Percentiles rank a stretch among this genome's conserved stretches.
These are phyloP conservation scores for Viola odorata DNA, from an alignment of 345 rosid genomes.

Conservation along the genomic window DNA sequence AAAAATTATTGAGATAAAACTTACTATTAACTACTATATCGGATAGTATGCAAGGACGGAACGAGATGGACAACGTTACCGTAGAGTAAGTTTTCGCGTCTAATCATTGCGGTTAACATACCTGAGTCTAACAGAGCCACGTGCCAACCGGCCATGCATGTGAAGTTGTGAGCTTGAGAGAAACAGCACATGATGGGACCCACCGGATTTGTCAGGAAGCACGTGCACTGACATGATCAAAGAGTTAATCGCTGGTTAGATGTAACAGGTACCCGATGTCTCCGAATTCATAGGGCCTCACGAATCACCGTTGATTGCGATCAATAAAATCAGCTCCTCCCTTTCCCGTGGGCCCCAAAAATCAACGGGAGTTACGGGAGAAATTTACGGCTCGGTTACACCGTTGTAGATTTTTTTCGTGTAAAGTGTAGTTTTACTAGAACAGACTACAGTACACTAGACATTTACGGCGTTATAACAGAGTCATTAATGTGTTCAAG, in stretches of 20 bases:
- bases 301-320: conserved; percentile 30
- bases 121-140: too few species aligned
- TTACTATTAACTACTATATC: too few species aligned
- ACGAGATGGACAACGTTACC: too few species aligned
- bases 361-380: conserved; percentile 15
- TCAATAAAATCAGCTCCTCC: not conserved
- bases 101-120: not conserved
- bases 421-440: too few species aligned
- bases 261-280: conserved; percentile 12
- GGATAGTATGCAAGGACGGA: too few species aligned
- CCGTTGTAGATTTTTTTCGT: too few species aligned
- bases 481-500: too few species aligned
- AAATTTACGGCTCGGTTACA: conserved; percentile 35
- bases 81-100: too few species aligned
- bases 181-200: conserved; percentile 48
- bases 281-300: conserved; percentile 22
- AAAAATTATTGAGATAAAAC: too few species aligned
- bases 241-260: not conserved
- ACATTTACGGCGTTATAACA: too few species aligned
- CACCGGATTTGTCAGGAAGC: conserved; percentile 30
- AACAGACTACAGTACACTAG: too few species aligned
- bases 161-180: not conserved
- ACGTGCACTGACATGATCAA: conserved; percentile 68
- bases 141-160: conserved; percentile 20
- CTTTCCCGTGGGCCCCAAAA: not conserved